A percentile compares a stretch with the other conserved stretches of the same genome.
phyloP scores from a whole-genome alignment of 2,329 filamentous ascomycete genomes.

The Colletotrichum zoysiae region DNA sequence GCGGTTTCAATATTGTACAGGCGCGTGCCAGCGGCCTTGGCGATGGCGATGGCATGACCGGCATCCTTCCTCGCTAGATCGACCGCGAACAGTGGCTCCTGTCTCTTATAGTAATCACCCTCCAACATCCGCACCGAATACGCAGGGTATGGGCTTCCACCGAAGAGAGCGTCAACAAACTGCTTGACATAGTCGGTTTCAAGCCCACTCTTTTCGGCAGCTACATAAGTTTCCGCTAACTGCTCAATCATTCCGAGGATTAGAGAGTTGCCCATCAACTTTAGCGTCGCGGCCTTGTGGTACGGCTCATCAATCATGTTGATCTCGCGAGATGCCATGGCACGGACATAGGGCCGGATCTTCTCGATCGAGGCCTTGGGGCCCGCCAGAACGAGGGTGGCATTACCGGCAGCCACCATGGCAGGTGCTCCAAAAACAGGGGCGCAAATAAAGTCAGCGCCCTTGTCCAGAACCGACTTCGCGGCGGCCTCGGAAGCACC shows the following conservation, averaged over 20 bases:
- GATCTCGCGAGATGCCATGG: constrained; percentile 78
- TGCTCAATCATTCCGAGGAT: no score
- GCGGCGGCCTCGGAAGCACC: constrained; percentile 79
- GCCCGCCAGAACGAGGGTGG: constrained; percentile 81
- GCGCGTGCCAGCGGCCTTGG: constrained; percentile 69
- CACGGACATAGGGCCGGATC: constrained; percentile 77
- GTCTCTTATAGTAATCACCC: constrained; percentile 81
- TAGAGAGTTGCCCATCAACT: no score
- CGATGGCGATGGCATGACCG: constrained; percentile 78
- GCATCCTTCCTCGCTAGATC: constrained; percentile 88
- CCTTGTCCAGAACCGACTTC: constrained; percentile 66
- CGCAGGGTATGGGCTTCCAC: constrained; percentile 75
- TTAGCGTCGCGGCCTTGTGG: constrained; percentile 76
- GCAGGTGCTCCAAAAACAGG: constrained; percentile 79
- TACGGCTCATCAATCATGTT: constrained; percentile 78
- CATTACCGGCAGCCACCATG: constrained; percentile 76
- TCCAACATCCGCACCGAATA: constrained; percentile 81
- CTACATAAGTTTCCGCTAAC: constrained; percentile 80
- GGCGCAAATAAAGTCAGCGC: constrained; percentile 79
- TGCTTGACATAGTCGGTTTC: constrained; percentile 77
- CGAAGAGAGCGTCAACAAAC: constrained; percentile 80
- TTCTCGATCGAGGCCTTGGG: constrained; percentile 69
- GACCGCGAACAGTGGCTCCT: constrained; percentile 85
- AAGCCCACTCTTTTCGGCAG: constrained; percentile 85
- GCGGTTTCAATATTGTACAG: constrained; percentile 75